Conservation (phyloP, 352 stramenopile genomes). For the Phytophthora rubi region DNA sequence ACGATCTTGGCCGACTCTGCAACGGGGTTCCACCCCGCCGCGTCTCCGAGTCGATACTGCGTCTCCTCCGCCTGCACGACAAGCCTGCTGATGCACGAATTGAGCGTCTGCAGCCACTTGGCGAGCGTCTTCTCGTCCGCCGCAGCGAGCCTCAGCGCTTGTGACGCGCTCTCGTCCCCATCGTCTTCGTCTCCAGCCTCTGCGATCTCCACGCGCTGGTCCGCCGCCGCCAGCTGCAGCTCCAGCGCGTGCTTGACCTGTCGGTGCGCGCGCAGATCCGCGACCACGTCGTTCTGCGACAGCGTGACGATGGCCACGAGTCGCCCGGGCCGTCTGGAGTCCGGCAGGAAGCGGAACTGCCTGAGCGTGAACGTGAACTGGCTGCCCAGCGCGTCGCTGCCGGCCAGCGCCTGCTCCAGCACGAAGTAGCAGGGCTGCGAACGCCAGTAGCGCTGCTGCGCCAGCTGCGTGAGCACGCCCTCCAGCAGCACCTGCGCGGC, state of each 20-base stretch:
- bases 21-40: constrained; percentile 22
- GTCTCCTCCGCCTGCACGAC: constrained; percentile 46
- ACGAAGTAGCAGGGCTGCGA: constrained; percentile 66
- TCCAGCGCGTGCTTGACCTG: constrained; percentile 64
- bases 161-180: constrained; percentile 5
- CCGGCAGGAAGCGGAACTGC: constrained; percentile 55
- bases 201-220: constrained; percentile 24
- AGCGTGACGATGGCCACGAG: constrained; percentile 55
- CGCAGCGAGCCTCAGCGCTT: constrained; percentile 52
- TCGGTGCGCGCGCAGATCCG: constrained; percentile 49
- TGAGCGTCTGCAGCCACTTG: constrained; percentile 57
- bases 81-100: constrained; percentile 53
- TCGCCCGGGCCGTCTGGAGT: constrained; percentile 33
- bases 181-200: not conserved
- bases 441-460: constrained; percentile 64
- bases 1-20: constrained; percentile 41
- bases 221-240: constrained; percentile 37
- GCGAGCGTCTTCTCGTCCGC: constrained; percentile 39
- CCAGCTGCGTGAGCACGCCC: constrained; percentile 59
- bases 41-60: constrained; percentile 33
- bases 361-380: constrained; percentile 42
- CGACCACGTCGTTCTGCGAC: constrained; percentile 61
- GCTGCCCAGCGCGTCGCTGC: not conserved
- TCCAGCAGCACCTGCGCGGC: constrained; percentile 47
- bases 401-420: constrained; percentile 43